Conservation (phyloP, 345 rosid genomes). For the Ceriops decandra region DNA sequence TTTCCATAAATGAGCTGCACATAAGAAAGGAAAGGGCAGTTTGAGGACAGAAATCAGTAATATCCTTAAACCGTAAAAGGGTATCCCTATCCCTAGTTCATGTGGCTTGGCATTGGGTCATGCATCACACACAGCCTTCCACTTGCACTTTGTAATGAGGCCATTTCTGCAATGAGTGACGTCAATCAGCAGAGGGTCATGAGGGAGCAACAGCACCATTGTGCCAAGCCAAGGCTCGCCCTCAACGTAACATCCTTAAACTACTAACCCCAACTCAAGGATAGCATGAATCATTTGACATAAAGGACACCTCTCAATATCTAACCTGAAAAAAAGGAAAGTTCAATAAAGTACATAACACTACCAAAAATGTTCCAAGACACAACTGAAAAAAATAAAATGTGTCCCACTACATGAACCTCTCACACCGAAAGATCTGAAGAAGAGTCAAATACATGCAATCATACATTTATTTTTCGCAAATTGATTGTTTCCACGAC, state of each 20-base stretch:
- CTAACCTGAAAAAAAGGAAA: neutral
- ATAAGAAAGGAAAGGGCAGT: conserved; percentile 11
- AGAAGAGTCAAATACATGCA: too few relatives aligned
- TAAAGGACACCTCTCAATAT: neutral
- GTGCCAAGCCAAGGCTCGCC: too few relatives aligned
- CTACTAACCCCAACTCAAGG: neutral
- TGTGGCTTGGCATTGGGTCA: too few relatives aligned
- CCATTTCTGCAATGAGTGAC: too few relatives aligned
- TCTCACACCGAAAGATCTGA: neutral
- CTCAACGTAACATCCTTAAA: neutral
- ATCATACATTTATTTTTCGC: too few relatives aligned
- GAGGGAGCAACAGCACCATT: too few relatives aligned
- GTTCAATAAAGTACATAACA: neutral
- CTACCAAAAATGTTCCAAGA: neutral
- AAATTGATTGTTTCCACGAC: too few relatives aligned
- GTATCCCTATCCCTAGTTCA: neutral
- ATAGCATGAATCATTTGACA: neutral
- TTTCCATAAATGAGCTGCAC: conserved; percentile 71
- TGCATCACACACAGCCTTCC: too few relatives aligned
- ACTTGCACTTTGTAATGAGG: too few relatives aligned
- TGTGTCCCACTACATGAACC: neutral
- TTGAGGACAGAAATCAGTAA: neutral
- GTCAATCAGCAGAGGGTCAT: too few relatives aligned
- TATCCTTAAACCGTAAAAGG: neutral
- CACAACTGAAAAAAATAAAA: neutral